Evolutionary conservation across 441 rosid species (phyloP), one percentile per base, ranked within the genome.

Genomic region (Arabidopsis lyrata): DNA sequence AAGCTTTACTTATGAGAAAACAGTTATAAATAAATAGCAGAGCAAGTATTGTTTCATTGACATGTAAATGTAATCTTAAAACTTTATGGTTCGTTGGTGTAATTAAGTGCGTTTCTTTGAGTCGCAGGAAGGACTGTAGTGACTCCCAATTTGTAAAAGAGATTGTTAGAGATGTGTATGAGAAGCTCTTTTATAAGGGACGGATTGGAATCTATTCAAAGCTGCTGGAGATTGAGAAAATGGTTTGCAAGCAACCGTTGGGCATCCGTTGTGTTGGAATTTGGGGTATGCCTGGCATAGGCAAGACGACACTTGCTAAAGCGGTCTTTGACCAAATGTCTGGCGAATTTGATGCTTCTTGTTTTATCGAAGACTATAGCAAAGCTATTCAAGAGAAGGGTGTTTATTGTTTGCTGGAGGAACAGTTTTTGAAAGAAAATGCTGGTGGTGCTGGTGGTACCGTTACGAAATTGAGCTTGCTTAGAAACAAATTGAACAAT

Each of bases 251-350:
- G 22, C 58, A 59, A 20, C 68, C 47, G 0, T 12, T 12, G 1
- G 73, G 55, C 8, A 56, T 79, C 55, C 65, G 76, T 1, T 1
- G 49, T 12, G 32, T 81, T 36, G 86, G 83, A 0, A 77, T 83
- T 22, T 81, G 81, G 77, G 84, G 83, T 5, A 81, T 83, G 74
- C 81, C 82, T 38, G 86, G 86, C 4, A 76, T 78, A 22, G 82
- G 79, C 22, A 76, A 76, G 68, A 67, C 78, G 0, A 69, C 67
- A 12, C 49, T 78, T 39, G 81, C 75, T 35, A 31, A 22, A 72
- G 74, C 70, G 0, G 66, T 66, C 14, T 78, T 60, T 38, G 53
- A 61, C 3, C 64, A 44, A 45, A 34, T 73, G n/a, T 61, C 63
- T 31, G 15, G 22, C 0, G 54, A 6, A 2, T 78, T 60, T 38